Evolutionary conservation across 441 rosid species (phyloP).

Genomic region (Pelargonium myrrhifolium): DNA sequence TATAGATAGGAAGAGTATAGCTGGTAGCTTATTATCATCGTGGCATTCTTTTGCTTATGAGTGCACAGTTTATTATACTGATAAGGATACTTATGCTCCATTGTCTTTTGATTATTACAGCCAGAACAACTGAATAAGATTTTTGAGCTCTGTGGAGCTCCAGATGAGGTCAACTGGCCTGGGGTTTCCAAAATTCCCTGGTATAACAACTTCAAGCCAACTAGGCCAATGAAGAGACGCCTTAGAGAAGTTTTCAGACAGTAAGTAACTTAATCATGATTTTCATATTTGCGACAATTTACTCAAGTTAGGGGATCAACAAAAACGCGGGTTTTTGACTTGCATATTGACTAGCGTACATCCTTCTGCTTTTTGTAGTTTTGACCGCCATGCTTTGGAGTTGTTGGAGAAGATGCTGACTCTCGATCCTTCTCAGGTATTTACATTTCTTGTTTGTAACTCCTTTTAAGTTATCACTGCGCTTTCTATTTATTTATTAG

Average conservation of each 20-base stretch:
- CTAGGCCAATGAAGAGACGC: slow-evolving; percentile 76
- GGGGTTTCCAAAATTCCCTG: slow-evolving; percentile 87
- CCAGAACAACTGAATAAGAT: slow-evolving; percentile 86
- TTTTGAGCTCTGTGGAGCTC: slow-evolving; percentile 90
- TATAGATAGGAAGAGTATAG: too few species aligned
- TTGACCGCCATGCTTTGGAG: slow-evolving; percentile 92
- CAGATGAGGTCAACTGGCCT: slow-evolving; percentile 90
- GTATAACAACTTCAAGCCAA: slow-evolving; percentile 81
- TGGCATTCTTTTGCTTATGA: too few species aligned
- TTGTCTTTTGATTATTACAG: slow-evolving; percentile 31
- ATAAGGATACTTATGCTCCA: neutral
- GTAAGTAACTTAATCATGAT: slow-evolving; percentile 37
- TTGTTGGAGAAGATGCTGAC: slow-evolving; percentile 83
- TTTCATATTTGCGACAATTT: neutral
- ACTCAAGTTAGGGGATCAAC: neutral
- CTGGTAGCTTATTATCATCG: too few species aligned
- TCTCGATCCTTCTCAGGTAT: slow-evolving; percentile 85
- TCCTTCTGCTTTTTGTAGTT: slow-evolving; percentile 28
- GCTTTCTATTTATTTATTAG: neutral
- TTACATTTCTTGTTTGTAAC: neutral
- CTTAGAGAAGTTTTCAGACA: slow-evolving; percentile 72
- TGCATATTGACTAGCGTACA: neutral
- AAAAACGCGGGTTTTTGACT: neutral
- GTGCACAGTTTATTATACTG: neutral
- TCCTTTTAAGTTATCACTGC: neutral